Evolutionary conservation across 108 stramenopile genomes (phyloP), one percentile per base, ranked within the genome.

Genomic region (Bacterosira constricta): DNA sequence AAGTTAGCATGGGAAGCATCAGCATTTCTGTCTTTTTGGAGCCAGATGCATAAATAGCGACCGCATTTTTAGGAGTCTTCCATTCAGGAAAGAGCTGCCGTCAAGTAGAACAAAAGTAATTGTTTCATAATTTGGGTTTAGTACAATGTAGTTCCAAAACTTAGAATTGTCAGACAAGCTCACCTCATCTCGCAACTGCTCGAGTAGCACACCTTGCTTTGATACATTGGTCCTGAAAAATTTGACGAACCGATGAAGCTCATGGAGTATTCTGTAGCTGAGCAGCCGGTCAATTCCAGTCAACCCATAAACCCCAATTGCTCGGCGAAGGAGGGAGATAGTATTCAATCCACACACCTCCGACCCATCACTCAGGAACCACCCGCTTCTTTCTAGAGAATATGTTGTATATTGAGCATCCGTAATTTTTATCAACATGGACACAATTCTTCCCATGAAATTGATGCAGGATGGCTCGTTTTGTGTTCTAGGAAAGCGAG

Each of bases 251-350:
- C 72, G 63, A 64, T 84, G 79, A 3, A 85, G 62, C 58, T 71
- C 79, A 31, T 82, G 71, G 31, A 83, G 79, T 17, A 74, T 64
- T 10, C 81, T 63, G 50, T 86, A 88, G 12, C 67, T 74, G 20
- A 90, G 67, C 21, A 90, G 55, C 20, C 84, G 67, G 47, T 90
- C 85, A 12, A 90, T 51, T 18, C 83, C 89, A 25, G 41, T 17
- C 34, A 90, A 52, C 8, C 89, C 89, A 41, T 67, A 66, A 44
- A 85, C 63, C 20, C 86, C 89, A 21, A 90, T 70, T 27, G 79
- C 60, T n/a, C 64, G 31, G 34, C 69, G 63, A 29, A 86, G 52
- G 11, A 70, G 31, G 6, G 61, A 29, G 10, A 86, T 67, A 13
- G 77, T 66, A 21, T 65, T 61, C 31, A 79, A 52, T 4, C 82